Base-by-base conservation (phyloP, 2,329 filamentous ascomycete genomes). In the Colletotrichum sansevieriae region DNA sequence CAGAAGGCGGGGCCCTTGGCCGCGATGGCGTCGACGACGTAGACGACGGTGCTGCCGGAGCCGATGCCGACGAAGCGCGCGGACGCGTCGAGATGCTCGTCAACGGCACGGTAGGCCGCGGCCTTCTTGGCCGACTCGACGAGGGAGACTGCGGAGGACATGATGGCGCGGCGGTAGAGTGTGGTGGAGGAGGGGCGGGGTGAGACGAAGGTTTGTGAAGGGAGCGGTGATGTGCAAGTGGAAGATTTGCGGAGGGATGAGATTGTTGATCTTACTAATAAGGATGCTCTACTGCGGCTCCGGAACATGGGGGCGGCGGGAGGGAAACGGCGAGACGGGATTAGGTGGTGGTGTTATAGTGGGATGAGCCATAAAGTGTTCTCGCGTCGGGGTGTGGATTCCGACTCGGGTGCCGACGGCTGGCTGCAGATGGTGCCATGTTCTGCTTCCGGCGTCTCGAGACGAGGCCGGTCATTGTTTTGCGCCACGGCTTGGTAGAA, bases 21-120 rank as follows among this genome's bases (percentile, higher is more conserved):
- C 43, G 86, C 86, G 80, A 97, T 95, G 64, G 92, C 92, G 73
- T 95, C 91, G 68, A 96, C 92, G 56, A 95, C 92, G 79, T 95
- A 94, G 75, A 94, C 89, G 71, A 96, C 93, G 20, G 92, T 94
- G 74, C 91, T 92, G 68, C 92, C 92, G 66, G 91, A 94, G 71
- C 93, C 93, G 79, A 96, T 95, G 73, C 93, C 93, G 73, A 95
- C 85, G 76, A 88, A 90, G 63, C 82, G 86, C 82, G 88, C 87
- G 46, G 82, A 80, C 47, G 85, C 84, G 63, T 84, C 83, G 75
- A 95, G 91, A 80, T 94, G 89, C 70, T 94, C 91, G 63, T 86
- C 83, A 51, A 95, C 92, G 56, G 93, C 93, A 73, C 88, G 89
- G 79, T 86, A 90, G 71, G 92, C 93, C 60, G 93, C 93, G 47